Evolutionary conservation across 345 rosid genomes (phyloP).

Genomic region (Corchorus olitorius): DNA sequence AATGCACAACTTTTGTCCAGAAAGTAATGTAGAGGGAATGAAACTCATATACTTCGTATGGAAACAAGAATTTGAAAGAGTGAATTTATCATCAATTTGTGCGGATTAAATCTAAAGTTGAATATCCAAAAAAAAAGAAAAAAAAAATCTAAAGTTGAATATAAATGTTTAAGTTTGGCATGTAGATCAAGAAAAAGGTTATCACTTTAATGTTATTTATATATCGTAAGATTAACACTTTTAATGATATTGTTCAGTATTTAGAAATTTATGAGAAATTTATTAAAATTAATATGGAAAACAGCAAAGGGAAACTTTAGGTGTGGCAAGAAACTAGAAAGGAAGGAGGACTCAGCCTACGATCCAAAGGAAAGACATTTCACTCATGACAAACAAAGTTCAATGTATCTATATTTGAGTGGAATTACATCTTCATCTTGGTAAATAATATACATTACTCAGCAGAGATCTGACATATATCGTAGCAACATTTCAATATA

Average conservation of each 20-base stretch:
- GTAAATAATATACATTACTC: not conserved
- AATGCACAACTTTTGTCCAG: not conserved
- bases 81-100: not conserved
- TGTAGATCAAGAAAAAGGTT: not conserved
- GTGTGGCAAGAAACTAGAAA: constrained; percentile 11
- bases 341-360: not conserved
- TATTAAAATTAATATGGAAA: not conserved
- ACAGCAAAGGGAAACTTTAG: not conserved
- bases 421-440: not conserved
- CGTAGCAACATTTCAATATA: not conserved
- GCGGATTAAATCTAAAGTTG: not conserved
- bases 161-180: not conserved
- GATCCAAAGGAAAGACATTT: not conserved
- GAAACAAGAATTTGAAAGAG: not conserved
- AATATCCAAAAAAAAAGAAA: too few species aligned
- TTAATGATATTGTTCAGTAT: not conserved
- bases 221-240: constrained; percentile 6
- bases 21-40: not conserved
- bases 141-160: not conserved
- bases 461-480: not conserved
- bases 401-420: not conserved
- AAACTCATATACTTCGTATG: not conserved
- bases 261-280: not conserved
- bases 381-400: not conserved
- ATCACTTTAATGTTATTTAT: not conserved